Percentiles rank a stretch among this genome's conserved stretches.
These are phyloP conservation scores for Mycena vulgaris DNA, from an alignment of 768 basidiomycete genomes.

Conservation along the genomic window DNA sequence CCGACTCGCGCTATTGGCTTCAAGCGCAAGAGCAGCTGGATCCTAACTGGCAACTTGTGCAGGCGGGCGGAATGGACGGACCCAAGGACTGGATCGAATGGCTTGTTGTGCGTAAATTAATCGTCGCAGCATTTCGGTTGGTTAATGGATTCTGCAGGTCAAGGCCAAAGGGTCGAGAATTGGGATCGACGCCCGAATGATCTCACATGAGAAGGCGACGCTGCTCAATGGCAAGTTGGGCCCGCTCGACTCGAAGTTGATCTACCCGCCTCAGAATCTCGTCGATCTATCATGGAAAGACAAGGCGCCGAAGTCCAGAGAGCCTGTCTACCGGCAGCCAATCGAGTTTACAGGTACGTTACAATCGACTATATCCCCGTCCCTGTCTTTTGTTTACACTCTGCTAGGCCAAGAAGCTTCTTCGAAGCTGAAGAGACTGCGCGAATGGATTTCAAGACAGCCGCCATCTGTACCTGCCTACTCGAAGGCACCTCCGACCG, in stretches of 20 bases:
- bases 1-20: slow-evolving; percentile 88
- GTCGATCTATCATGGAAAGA: slow-evolving; percentile 88
- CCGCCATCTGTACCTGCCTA: slow-evolving; percentile 73
- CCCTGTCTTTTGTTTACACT: not conserved
- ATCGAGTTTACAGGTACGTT: slow-evolving; percentile 76
- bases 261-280: slow-evolving; percentile 88
- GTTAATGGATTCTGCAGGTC: slow-evolving; percentile 37
- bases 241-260: slow-evolving; percentile 72
- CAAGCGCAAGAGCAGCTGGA: slow-evolving; percentile 83
- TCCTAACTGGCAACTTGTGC: slow-evolving; percentile 79
- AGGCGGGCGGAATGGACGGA: slow-evolving; percentile 65
- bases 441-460: slow-evolving; percentile 78
- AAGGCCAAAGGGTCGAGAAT: slow-evolving; percentile 68
- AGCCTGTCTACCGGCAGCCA: slow-evolving; percentile 76
- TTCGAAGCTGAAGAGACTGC: slow-evolving; percentile 79
- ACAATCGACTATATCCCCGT: not conserved
- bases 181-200: slow-evolving; percentile 89
- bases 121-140: slow-evolving; percentile 8
- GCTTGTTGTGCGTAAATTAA: slow-evolving; percentile 66
- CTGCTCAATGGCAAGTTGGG: slow-evolving; percentile 71
- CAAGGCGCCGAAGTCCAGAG: slow-evolving; percentile 78
- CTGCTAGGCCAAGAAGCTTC: slow-evolving; percentile 68
- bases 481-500: slow-evolving; percentile 72
- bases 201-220: slow-evolving; percentile 80
- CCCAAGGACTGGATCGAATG: slow-evolving; percentile 87